Conservation (phyloP, 1,139 yeast genomes). For the Citeromyces hawaiiensis region DNA sequence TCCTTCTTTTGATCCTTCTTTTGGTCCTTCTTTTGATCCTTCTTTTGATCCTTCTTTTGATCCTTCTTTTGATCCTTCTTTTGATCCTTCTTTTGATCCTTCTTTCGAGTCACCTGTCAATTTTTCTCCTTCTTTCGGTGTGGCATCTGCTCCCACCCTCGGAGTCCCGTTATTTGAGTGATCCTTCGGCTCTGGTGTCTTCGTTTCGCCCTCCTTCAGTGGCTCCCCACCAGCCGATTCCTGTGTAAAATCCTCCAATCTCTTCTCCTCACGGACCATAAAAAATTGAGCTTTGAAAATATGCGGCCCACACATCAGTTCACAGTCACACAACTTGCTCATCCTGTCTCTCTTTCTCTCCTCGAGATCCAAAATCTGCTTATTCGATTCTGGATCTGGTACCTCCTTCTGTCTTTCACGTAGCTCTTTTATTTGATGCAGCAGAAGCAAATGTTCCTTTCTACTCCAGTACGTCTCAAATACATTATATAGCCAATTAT, state of each 20-base stretch:
- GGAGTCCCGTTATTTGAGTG: neutral
- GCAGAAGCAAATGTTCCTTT: slow-evolving; percentile 28
- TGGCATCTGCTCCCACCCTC: slow-evolving; percentile 3
- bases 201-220: slow-evolving; percentile 3
- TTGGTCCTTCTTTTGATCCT: slow-evolving; percentile 8
- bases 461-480: slow-evolving; percentile 75
- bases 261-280: slow-evolving; percentile 64
- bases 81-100: slow-evolving; percentile 3
- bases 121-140: slow-evolving; percentile 9
- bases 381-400: neutral
- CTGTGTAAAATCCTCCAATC: slow-evolving; percentile 21
- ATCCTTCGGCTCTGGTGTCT: slow-evolving; percentile 9
- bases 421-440: neutral
- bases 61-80: slow-evolving; percentile 1
- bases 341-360: slow-evolving; percentile 52
- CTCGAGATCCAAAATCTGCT: slow-evolving; percentile 20
- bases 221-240: slow-evolving; percentile 18
- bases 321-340: slow-evolving; percentile 78
- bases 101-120: slow-evolving; percentile 16
- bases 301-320: slow-evolving; percentile 73
- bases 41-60: slow-evolving; percentile 4
- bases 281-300: slow-evolving; percentile 63
- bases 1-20: neutral
- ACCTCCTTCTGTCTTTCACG: neutral
- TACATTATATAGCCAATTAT: slow-evolving; percentile 50